Conservation (phyloP, 768 basidiomycete species). For the Tylopilus vinaceipallidus region DNA sequence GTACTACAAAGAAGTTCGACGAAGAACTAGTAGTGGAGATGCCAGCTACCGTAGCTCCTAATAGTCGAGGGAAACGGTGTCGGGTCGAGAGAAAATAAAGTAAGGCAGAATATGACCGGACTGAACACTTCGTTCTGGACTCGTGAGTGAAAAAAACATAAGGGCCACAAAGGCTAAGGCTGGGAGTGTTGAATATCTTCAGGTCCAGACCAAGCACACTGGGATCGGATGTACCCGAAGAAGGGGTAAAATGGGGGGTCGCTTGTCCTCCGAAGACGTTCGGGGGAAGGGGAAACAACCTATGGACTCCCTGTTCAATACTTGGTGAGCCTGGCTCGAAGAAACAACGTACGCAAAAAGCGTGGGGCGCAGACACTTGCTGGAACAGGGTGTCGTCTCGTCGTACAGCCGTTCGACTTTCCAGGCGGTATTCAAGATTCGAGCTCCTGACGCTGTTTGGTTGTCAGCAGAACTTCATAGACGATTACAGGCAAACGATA, state of each 20-base stretch:
- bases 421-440: not conserved
- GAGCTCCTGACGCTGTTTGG: not conserved
- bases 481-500: not conserved
- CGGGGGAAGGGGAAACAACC: too few species aligned
- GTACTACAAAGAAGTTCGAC: constrained; percentile 3
- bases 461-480: not conserved
- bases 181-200: not conserved
- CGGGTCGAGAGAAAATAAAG: not conserved
- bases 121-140: not conserved
- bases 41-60: not conserved
- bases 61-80: not conserved
- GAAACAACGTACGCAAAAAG: not conserved
- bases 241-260: too few species aligned
- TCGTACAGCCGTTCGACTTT: not conserved
- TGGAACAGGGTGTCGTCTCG: not conserved
- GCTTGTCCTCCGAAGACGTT: too few species aligned
- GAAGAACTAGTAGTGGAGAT: not conserved
- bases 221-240: not conserved
- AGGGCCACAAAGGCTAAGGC: not conserved
- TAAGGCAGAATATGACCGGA: not conserved
- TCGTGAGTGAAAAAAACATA: constrained; percentile 6
- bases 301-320: too few species aligned
- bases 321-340: not conserved
- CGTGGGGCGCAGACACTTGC: too few species aligned
- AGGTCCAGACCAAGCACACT: not conserved